phyloP scores from a whole-genome alignment of 306 rosid genomes.

The Quercus cerris region DNA sequence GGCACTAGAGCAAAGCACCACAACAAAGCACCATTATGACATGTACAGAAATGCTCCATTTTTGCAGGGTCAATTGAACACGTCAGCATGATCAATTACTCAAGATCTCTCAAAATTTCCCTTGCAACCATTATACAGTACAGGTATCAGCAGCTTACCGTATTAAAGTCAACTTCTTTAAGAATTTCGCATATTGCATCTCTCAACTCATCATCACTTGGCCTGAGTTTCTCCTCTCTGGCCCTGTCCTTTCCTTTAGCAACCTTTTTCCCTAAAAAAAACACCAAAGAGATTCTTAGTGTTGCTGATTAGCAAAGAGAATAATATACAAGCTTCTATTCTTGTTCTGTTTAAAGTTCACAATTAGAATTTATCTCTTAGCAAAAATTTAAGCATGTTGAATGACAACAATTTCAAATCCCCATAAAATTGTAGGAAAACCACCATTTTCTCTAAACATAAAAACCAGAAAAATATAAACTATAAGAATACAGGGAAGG shows the following conservation, averaged over 20 bases:
- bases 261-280: constrained; percentile 51
- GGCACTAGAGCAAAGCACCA: not conserved
- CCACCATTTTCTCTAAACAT: not conserved
- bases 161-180: constrained; percentile 94
- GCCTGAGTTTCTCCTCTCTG: constrained; percentile 52
- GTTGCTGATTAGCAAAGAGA: not conserved
- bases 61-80: not conserved
- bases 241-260: constrained; percentile 64
- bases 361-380: not conserved
- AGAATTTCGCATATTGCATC: constrained; percentile 88
- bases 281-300: not conserved
- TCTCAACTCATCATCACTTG: constrained; percentile 70
- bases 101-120: not conserved
- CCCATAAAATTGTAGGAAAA: constrained; percentile 1
- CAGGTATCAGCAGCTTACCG: constrained; percentile 46
- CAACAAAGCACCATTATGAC: too few species aligned
- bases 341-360: not conserved
- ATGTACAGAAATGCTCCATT: constrained; percentile 3
- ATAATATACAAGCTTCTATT: not conserved
- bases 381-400: not conserved
- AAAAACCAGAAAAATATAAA: constrained; percentile 5
- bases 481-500: constrained; percentile 2
- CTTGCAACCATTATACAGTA: not conserved
- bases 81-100: not conserved
- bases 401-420: not conserved